Evolutionary conservation across 352 stramenopile species (phyloP).

Genomic region (Nothophytophthora sp.): DNA sequence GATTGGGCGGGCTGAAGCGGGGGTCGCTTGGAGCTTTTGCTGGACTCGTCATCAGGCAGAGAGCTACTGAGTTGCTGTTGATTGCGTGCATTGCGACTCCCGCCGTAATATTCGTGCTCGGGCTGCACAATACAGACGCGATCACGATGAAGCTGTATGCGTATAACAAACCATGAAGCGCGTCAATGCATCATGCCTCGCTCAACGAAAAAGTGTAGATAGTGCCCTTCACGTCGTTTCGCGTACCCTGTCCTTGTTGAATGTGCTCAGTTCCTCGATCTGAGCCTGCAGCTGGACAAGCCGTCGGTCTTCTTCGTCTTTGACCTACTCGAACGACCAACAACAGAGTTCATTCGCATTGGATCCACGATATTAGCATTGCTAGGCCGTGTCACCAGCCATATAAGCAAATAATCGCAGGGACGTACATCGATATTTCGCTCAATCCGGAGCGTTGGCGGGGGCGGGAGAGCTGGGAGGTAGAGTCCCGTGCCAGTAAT

Average conservation of each 20-base stretch:
- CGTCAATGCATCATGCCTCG: background rate
- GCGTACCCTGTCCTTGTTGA: constrained; percentile 79
- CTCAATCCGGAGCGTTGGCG: constrained; percentile 93
- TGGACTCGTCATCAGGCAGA: constrained; percentile 42
- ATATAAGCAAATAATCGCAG: background rate
- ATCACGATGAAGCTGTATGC: constrained; percentile 60
- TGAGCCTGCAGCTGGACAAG: constrained; percentile 93
- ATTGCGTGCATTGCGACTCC: constrained; percentile 28
- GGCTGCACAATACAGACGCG: constrained; percentile 62
- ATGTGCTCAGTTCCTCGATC: constrained; percentile 87
- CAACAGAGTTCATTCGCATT: background rate
- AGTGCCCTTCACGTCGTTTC: background rate
- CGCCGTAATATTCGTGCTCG: constrained; percentile 51
- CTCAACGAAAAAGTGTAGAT: background rate
- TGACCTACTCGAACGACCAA: constrained; percentile 49
- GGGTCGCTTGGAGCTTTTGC: constrained; percentile 43
- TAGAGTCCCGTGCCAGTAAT: constrained; percentile 93
- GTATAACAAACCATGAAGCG: constrained; percentile 2
- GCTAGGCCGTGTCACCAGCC: no score
- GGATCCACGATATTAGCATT: background rate
- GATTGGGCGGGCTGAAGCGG: constrained; percentile 31
- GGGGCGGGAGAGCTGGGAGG: constrained; percentile 94
- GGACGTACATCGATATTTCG: constrained; percentile 91
- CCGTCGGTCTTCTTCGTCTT: constrained; percentile 93
- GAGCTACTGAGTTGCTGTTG: constrained; percentile 25